Evolutionary conservation across 495 filamentous ascomycete genomes (phyloP).

Genomic region (Daldinia caldariorum): DNA sequence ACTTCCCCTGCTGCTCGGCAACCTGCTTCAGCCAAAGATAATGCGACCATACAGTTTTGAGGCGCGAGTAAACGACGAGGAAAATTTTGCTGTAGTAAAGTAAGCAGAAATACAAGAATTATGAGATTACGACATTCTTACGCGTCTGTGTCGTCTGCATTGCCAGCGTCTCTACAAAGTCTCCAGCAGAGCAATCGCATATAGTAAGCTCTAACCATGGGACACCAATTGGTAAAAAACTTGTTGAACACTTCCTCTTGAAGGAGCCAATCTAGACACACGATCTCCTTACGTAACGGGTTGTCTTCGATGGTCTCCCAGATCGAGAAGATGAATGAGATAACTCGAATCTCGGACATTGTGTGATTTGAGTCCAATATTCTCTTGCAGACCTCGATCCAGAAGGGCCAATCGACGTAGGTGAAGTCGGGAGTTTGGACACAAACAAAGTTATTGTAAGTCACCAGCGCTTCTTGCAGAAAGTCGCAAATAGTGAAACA

Average conservation of each 20-base stretch:
- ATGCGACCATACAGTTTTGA: slow-evolving; percentile 80
- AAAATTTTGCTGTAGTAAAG: slow-evolving; percentile 68
- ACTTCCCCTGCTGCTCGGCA: slow-evolving; percentile 63
- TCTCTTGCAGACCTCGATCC: slow-evolving; percentile 82
- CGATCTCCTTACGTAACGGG: slow-evolving; percentile 70
- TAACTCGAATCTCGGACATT: slow-evolving; percentile 89
- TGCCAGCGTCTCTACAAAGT: slow-evolving; percentile 79
- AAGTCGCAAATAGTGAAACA: slow-evolving; percentile 95
- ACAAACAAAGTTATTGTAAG: slow-evolving; percentile 49
- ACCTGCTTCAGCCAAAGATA: slow-evolving; percentile 77
- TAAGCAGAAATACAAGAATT: slow-evolving; percentile 28
- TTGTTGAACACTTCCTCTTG: slow-evolving; percentile 79
- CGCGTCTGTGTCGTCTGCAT: slow-evolving; percentile 72
- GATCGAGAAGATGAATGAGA: slow-evolving; percentile 82
- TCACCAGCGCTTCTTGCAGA: slow-evolving; percentile 74
- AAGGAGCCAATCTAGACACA: slow-evolving; percentile 86
- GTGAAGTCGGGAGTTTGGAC: slow-evolving; percentile 48
- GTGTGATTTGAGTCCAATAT: slow-evolving; percentile 92
- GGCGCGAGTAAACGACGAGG: slow-evolving; percentile 70
- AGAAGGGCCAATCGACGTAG: slow-evolving; percentile 84
- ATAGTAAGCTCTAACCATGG: slow-evolving; percentile 96
- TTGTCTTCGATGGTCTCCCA: slow-evolving; percentile 80
- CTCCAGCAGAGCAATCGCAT: slow-evolving; percentile 96
- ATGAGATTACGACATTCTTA: slow-evolving; percentile 54
- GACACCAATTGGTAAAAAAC: slow-evolving; percentile 97